These are phyloP conservation scores for Aphanomyces stellatus DNA, from an alignment of 352 stramenopile genomes.

Conservation along the genomic window DNA sequence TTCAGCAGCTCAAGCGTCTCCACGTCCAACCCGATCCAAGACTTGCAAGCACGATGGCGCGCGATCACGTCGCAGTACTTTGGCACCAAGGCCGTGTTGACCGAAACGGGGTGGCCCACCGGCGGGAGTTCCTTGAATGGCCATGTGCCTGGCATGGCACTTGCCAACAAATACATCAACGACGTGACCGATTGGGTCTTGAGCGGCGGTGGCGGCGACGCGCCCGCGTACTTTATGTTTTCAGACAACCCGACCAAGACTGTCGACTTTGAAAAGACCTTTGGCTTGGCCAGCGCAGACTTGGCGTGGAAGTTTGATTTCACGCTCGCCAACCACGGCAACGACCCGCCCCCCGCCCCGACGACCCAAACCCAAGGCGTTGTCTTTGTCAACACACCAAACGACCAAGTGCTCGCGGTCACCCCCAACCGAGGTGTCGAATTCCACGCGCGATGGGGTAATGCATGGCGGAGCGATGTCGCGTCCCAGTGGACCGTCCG, in stretches of 20 bases:
- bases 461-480: neutral
- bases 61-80: neutral
- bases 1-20: too few relatives aligned
- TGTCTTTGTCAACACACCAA: neutral
- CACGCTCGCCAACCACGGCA: too few relatives aligned
- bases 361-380: neutral
- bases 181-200: neutral
- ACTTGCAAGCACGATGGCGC: neutral
- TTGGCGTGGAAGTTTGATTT: constrained; percentile 15
- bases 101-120: constrained; percentile 14
- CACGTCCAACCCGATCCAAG: neutral
- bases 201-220: neutral
- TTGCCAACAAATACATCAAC: constrained; percentile 11
- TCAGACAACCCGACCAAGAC: constrained; percentile 9
- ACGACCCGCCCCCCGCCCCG: neutral
- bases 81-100: constrained; percentile 12
- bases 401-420: neutral
- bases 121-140: neutral
- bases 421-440: neutral
- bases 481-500: neutral
- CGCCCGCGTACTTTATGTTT: constrained; percentile 20
- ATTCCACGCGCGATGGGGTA: neutral
- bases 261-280: constrained; percentile 4
- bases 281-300: constrained; percentile 9
- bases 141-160: neutral